These are phyloP conservation scores for Pluteus cervinus DNA, from an alignment of 768 basidiomycete species.

Conservation along the genomic window DNA sequence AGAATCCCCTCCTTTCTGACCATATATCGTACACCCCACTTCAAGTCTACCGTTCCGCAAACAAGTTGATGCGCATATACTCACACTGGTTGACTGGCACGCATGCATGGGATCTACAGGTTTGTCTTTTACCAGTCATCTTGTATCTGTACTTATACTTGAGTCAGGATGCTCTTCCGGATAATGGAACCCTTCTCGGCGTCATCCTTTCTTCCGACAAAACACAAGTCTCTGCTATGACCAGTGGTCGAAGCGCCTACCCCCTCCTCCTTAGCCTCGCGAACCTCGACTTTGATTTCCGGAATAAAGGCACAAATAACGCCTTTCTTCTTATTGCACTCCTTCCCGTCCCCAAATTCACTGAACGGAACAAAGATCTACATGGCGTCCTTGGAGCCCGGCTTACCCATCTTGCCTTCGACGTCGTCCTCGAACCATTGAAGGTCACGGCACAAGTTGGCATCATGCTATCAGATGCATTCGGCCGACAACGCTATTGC, in stretches of 20 bases:
- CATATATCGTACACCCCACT: slow-evolving; percentile 13
- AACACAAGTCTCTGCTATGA: slow-evolving; percentile 23
- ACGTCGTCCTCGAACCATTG: slow-evolving; percentile 20
- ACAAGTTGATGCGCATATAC: slow-evolving; percentile 9
- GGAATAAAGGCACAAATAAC: slow-evolving; percentile 25
- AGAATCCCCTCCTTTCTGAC: slow-evolving; percentile 15
- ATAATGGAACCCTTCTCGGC: slow-evolving; percentile 21
- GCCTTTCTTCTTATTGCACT: slow-evolving; percentile 19
- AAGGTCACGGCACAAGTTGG: slow-evolving; percentile 22
- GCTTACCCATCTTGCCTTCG: slow-evolving; percentile 22
- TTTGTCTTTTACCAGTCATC: slow-evolving; percentile 13
- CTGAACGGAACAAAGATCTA: slow-evolving; percentile 13
- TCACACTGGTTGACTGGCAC: slow-evolving; percentile 18
- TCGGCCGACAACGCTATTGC: slow-evolving; percentile 14
- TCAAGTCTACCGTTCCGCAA: slow-evolving; percentile 9
- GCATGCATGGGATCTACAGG: slow-evolving; percentile 20
- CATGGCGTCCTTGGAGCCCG: slow-evolving; percentile 19
- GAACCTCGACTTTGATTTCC: slow-evolving; percentile 23
- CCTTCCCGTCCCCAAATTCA: slow-evolving; percentile 25
- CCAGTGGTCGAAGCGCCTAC: slow-evolving; percentile 23
- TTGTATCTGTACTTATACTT: slow-evolving; percentile 1
- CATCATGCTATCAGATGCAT: slow-evolving; percentile 20
- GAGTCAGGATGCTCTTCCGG: slow-evolving; percentile 13
- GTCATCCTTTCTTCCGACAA: slow-evolving; percentile 25
- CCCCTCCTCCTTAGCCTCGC: slow-evolving; percentile 23